Evolutionary conservation across 345 rosid species (phyloP).

Genomic region (Physaria fendleri): DNA sequence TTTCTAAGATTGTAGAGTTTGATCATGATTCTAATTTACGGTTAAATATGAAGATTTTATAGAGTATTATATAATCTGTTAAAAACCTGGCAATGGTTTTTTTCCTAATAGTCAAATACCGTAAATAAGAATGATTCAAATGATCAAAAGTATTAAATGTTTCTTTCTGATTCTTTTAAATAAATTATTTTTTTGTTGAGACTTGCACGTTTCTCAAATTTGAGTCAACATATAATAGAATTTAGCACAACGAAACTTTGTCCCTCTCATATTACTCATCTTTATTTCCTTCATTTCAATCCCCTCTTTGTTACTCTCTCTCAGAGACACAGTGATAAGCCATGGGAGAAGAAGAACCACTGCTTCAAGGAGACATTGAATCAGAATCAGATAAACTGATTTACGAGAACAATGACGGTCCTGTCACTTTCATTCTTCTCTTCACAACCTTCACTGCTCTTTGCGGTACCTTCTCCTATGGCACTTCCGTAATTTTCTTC

Average conservation of each 20-base stretch:
- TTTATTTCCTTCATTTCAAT: background rate
- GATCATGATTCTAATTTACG: too few relatives aligned
- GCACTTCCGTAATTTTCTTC: conserved; percentile 27
- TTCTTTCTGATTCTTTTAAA: background rate
- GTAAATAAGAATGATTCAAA: background rate
- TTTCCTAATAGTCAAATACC: background rate
- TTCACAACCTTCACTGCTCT: conserved; percentile 27
- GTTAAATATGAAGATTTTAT: too few relatives aligned
- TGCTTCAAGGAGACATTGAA: conserved; percentile 22
- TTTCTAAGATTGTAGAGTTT: too few relatives aligned
- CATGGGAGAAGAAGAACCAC: conserved; percentile 27
- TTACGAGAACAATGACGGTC: conserved; percentile 6
- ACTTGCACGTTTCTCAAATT: conserved; percentile 17
- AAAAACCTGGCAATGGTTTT: conserved; percentile 12
- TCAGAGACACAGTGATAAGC: background rate
- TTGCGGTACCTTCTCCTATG: conserved; percentile 31
- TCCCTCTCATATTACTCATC: background rate
- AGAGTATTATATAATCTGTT: too few relatives aligned
- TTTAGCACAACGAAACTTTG: conserved; percentile 1
- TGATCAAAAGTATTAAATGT: background rate
- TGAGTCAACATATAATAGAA: background rate
- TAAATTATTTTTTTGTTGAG: background rate
- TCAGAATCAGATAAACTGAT: conserved; percentile 7
- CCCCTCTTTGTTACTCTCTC: background rate
- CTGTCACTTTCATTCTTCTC: conserved; percentile 24